Evolutionary conservation across 176 grass and related monocot genomes (phyloP), one percentile per base, ranked within the genome.

Genomic region (Lolium rigidum): DNA sequence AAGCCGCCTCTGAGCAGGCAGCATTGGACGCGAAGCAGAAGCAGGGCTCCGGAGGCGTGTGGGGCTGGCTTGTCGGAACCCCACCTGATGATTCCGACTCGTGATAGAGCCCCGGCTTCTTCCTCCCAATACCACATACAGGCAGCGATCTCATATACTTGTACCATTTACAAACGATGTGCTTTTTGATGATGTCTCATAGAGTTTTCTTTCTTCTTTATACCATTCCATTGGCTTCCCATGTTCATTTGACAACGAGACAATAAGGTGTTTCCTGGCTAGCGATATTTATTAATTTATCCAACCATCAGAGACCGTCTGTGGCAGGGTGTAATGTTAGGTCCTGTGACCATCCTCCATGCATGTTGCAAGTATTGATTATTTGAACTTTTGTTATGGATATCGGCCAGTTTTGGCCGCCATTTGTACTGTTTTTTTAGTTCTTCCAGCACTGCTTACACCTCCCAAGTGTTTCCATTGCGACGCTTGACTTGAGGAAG

Each of bases 21-120:
- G 94, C 88, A 0, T 60, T 97, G 25, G 93, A 86, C 12, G 94
- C 90, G 18, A 94, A 90, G 78, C 90, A 93, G 80, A 87, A 59
- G 84, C 92, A 97, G 74, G 80, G 87, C 60, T 99, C 97, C 8
- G 80, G 92, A 37, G 94, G 97, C 48, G 87, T 99, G 72, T 99
- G 97, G 97, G 89, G 94, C 70, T 99, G 97, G 97, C 84, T 99
- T 12, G 97, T 88, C 10, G 94, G 97, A 80, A 93, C 71, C 71
- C 92, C 97, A 13, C 61, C 92, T 3, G 95, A 94, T 14, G 77
- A 77, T 15, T 90, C 90, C 18, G 91, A 90, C 7, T 91, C 95
- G 11, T 93, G 84, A 90, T 87, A 51, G 80, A 44, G 1, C 43
- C 20, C 11, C 46, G 48, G 10, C 13, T 51, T 50, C 72, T 31